Evolutionary conservation across 2,329 filamentous ascomycete genomes (phyloP).

Genomic region (Verticillium albo-atrum): DNA sequence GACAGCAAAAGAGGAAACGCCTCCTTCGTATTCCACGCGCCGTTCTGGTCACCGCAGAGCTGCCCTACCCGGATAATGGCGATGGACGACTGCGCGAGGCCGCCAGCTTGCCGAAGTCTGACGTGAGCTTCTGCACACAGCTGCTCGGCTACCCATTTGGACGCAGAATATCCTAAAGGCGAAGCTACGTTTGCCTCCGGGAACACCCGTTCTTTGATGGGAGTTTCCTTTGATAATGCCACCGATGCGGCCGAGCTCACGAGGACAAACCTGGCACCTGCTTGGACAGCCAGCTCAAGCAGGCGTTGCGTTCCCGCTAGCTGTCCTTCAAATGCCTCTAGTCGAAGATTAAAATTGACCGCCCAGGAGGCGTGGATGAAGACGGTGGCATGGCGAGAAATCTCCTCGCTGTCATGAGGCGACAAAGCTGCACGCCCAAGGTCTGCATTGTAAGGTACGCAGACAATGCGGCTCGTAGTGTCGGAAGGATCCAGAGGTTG

Average conservation of each 20-base stretch:
- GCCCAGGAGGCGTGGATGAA: slow-evolving; percentile 14
- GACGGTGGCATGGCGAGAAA: slow-evolving; percentile 8
- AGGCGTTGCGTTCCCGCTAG: slow-evolving; percentile 10
- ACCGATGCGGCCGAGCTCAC: slow-evolving; percentile 6
- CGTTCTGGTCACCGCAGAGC: slow-evolving; percentile 35
- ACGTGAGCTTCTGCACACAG: slow-evolving; percentile 38
- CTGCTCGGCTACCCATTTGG: slow-evolving; percentile 44
- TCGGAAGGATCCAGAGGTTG: neutral
- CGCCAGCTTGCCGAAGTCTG: neutral
- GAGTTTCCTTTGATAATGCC: neutral
- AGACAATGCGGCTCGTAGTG: neutral
- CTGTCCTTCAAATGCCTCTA: slow-evolving; percentile 13
- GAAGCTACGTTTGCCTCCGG: slow-evolving; percentile 31
- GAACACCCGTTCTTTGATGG: neutral
- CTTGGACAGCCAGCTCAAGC: slow-evolving; percentile 4
- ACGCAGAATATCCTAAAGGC: slow-evolving; percentile 43
- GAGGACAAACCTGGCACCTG: neutral
- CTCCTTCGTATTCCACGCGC: slow-evolving; percentile 44
- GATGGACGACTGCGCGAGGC: slow-evolving; percentile 11
- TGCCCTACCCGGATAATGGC: slow-evolving; percentile 37
- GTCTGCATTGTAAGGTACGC: neutral
- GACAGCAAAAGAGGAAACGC: slow-evolving; percentile 44
- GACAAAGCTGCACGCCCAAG: neutral
- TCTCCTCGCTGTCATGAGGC: neutral
- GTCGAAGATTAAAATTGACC: slow-evolving; percentile 13